Evolutionary conservation across 371 early-diverging fungal genomes (phyloP).

Genomic region (Mucor irregularis): DNA sequence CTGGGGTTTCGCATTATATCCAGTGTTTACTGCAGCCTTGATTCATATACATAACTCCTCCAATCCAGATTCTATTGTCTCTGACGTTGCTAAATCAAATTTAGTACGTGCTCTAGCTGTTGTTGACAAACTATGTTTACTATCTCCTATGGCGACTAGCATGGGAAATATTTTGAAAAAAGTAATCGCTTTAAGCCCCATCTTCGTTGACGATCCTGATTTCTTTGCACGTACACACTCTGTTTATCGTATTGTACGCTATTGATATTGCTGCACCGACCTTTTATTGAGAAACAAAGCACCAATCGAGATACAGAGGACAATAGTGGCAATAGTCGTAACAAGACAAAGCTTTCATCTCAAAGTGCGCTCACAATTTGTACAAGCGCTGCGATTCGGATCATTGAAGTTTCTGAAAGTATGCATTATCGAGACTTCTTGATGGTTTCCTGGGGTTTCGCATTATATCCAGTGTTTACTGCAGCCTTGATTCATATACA

Average conservation of each 20-base stretch:
- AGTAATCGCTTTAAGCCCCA: constrained; percentile 1
- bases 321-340: not conserved
- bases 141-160: not conserved
- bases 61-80: constrained; percentile 3
- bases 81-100: constrained; percentile 19
- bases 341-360: constrained; percentile 15
- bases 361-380: constrained; percentile 43
- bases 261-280: constrained; percentile 75
- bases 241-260: constrained; percentile 69
- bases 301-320: no score
- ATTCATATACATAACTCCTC: constrained; percentile 23
- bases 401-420: constrained; percentile 18
- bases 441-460: constrained; percentile 28
- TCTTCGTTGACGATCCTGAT: constrained; percentile 6
- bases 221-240: constrained; percentile 14
- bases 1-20: constrained; percentile 36
- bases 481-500: constrained; percentile 21
- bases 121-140: constrained; percentile 5
- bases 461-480: constrained; percentile 32
- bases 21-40: constrained; percentile 21
- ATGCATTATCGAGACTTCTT: constrained; percentile 29
- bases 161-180: constrained; percentile 13
- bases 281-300: constrained; percentile 42
- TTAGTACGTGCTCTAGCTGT: constrained; percentile 16
- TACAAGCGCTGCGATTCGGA: constrained; percentile 43